phyloP scores from a whole-genome alignment of 2,329 filamentous ascomycete species.

The Emydomyces testavorans region DNA sequence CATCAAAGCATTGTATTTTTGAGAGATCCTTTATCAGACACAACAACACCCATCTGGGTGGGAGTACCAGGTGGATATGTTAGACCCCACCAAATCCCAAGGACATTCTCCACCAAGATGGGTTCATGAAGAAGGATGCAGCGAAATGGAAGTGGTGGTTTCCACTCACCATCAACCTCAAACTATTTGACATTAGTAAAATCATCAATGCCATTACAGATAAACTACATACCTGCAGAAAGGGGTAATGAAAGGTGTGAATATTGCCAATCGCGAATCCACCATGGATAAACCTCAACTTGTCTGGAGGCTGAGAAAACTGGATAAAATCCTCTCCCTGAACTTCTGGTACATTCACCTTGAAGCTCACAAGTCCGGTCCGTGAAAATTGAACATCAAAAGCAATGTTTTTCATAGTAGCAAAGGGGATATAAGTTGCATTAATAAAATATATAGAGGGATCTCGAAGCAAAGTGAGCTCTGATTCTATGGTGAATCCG shows the following conservation, averaged over 20 bases:
- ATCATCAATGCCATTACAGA: background rate
- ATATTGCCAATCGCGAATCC: too few species aligned
- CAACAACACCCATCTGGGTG: conserved; percentile 8
- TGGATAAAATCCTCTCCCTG: background rate
- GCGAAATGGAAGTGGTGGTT: conserved; percentile 6
- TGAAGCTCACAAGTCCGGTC: conserved; percentile 7
- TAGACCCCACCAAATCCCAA: conserved; percentile 14
- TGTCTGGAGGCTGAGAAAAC: too few species aligned
- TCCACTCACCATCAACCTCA: conserved; percentile 10
- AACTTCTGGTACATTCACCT: background rate
- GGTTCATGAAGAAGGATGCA: conserved; percentile 2
- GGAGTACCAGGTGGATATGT: conserved; percentile 10
- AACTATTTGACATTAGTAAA: conserved; percentile 8
- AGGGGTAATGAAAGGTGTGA: conserved; percentile 11
- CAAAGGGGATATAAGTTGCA: conserved; percentile 14
- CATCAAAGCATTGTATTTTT: conserved; percentile 7
- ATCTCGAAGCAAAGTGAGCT: background rate
- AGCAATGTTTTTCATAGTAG: conserved; percentile 10
- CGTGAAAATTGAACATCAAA: background rate
- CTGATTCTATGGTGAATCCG: conserved; percentile 6
- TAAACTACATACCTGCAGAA: conserved; percentile 7
- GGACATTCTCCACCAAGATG: conserved; percentile 14
- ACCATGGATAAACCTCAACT: too few species aligned
- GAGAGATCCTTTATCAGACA: conserved; percentile 1
- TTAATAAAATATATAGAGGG: conserved; percentile 11